Base-by-base conservation (phyloP, 2,329 filamentous ascomycete genomes). In the Aspergillus calidoustus region DNA sequence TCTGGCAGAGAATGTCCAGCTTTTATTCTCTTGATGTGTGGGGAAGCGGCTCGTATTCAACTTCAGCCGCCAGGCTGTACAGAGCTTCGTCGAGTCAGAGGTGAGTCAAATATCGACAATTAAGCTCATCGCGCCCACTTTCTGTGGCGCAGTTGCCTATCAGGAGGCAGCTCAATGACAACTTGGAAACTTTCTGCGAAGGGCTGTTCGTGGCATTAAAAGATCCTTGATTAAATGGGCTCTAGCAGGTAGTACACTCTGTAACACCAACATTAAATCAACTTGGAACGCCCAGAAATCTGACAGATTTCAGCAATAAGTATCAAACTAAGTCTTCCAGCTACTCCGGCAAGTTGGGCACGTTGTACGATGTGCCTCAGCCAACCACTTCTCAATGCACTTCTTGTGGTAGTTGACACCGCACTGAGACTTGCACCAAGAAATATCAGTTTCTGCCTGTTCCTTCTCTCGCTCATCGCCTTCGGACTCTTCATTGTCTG, bases 371-470 rank as follows among this genome's bases (percentile, higher is more conserved):
- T 3, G 31, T n/a, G 43, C 48, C 31, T 46, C 52, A 34, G 49
- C 53, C 15, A 69, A 23, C 66, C 66, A 69, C 47, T 55, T 34
- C n/a, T 65, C 57, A 25, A 69, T 68, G 53, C 68, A 69, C 7
- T 9, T 1, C 41, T 63, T 63, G 44, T 69, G 66, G 57, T 64
- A 69, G 51, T 69, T 69, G 41, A 65, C 59, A 55, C 68, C 66
- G 61, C 66, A 69, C 17, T 31, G 46, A n/a, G 64, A 61, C 44
- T 60, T 66, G 60, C 66, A 69, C 68, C 66, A 69, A n/a, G 50
- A 52, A 34, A 69, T 28, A 22, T 61, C 58, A 11, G 56, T 22
- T 9, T 43, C 17, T 22, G 52, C 15, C 7, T 38, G 48, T 25
- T 23, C n/a, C 19, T 22, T 11, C 7, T 31, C 31, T 22, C 15